A percentile compares a stretch with the other conserved stretches of the same genome.
phyloP scores from a whole-genome alignment of 2,329 filamentous ascomycete genomes.

The Phymatotrichopsis omnivora region DNA sequence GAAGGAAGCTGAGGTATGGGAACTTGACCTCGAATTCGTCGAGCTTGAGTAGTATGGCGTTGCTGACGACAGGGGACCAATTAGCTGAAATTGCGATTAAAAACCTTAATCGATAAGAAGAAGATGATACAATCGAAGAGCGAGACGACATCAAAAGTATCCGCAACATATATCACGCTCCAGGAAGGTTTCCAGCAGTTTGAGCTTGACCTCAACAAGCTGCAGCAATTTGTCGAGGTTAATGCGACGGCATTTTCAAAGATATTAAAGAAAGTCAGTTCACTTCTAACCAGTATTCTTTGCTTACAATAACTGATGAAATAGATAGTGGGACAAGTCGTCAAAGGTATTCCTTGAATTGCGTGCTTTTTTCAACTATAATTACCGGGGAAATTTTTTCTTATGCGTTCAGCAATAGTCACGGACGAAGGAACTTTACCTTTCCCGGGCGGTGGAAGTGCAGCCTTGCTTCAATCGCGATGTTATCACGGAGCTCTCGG shows the following conservation, averaged over 20 bases:
- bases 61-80: not conserved
- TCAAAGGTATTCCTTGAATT: conserved; percentile 60
- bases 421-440: conserved; percentile 92
- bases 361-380: too few species aligned
- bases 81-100: conserved; percentile 84
- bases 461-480: conserved; percentile 97
- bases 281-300: not conserved
- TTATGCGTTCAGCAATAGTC: conserved; percentile 44
- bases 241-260: conserved; percentile 98
- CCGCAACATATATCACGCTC: conserved; percentile 85
- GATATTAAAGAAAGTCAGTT: conserved; percentile 78
- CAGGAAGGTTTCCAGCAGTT: conserved; percentile 98
- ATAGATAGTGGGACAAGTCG: conserved; percentile 81
- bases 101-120: conserved; percentile 91
- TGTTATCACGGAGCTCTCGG: conserved; percentile 91
- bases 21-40: conserved; percentile 69
- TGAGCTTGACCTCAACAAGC: conserved; percentile 89
- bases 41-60: conserved; percentile 1
- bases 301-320: conserved; percentile 24
- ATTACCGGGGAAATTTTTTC: too few species aligned
- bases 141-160: conserved; percentile 69
- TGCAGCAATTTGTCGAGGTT: conserved; percentile 94
- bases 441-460: conserved; percentile 90
- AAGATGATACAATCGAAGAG: conserved; percentile 72
- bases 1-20: conserved; percentile 84